Base-by-base conservation (phyloP, 192 early-diverging fungal genomes). In the Borealophlyctis nickersoniae region DNA sequence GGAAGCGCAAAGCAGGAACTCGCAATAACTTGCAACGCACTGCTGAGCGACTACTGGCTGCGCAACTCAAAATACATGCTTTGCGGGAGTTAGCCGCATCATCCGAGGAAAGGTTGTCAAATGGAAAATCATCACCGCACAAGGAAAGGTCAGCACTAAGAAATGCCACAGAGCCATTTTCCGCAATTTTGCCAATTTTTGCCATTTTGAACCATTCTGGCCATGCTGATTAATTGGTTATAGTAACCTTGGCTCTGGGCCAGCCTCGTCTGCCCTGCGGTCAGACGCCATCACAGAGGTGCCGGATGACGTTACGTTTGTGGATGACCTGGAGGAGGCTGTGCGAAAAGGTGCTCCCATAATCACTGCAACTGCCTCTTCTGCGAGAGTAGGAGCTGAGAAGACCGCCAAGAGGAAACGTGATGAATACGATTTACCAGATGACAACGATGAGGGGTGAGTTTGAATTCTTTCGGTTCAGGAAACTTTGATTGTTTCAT, bases 41-140 rank as follows among this genome's bases (percentile, higher is more conserved):
- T 0, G 96, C 96, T 0, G 83, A 91, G 59, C 92, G 90, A 63
- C 79, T 99, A 19, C 72, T 97, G 33, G 77, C 82, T 22, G 79
- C 89, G 3, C 92, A 91, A 65, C 74, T 98, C 39, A 83, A 91
- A 65, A 63, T 93, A 14, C 76, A 75, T 26, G 86, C 90, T 1
- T 52, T 95, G 2, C 65, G 73, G 7, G 75, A 79, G 23, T 54
- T 45, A 13, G 39, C 39, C 9, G n/a, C n/a, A n/a, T n/a, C n/a
- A n/a, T n/a, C n/a, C n/a, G n/a, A n/a, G n/a, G n/a, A n/a, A n/a
- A n/a, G n/a, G n/a, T n/a, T n/a, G n/a, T n/a, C n/a, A n/a, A n/a
- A n/a, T n/a, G n/a, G n/a, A n/a, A n/a, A n/a, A n/a, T n/a, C n/a
- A n/a, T n/a, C n/a, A n/a, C n/a, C n/a, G n/a, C n/a, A n/a, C n/a